Evolutionary conservation across 1,284 basidiomycete species (phyloP), one percentile per base, ranked within the genome.

Genomic region (Neolentinus lepideus): DNA sequence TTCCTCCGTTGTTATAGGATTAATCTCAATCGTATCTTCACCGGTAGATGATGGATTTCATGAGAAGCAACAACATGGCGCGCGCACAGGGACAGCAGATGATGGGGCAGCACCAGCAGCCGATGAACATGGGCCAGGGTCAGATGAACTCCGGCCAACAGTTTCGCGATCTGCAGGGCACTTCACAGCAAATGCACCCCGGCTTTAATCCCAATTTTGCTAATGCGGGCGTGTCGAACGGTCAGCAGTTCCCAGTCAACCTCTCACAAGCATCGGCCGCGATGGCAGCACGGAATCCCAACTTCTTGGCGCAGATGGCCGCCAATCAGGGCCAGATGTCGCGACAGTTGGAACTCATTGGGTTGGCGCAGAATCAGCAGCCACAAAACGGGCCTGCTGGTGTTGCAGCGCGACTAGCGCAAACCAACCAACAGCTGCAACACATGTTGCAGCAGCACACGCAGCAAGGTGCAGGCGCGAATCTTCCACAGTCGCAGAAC

Each of bases 321-420:
- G n/a, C n/a, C 4, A 50, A 26, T 26, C 43, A 19, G 24, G 47
- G 47, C 22, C 24, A 29, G 12, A 50, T 50, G 47, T 21, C 43
- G 19, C 47, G 47, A 11, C 47, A 50, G 22, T 21, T 50, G 24
- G 47, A 50, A 50, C 16, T 50, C 8, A 50, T 50, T 16, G 47
- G 27, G 11, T n/a, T 50, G 47, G 47, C 47, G 21, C 47, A 50
- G 24, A 25, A 50, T 29, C 47, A 50, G 51, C 51, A 29, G 22
- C 51, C 27, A 8, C 51, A 52, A 22, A 29, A 50, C 24, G 27
- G 47, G 3, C 47, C 47, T 12, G 47, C 47, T n/a, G 47, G 47
- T 6, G 14, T 50, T 19, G 24, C 22, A 12, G 47, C 22, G 8
- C 47, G 22, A 21, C 16, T 26, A 9, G 47, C 47, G 11, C 26